Evolutionary conservation across 2,329 filamentous ascomycete species (phyloP), one percentile per base, ranked within the genome.

Genomic region (Exophiala oligosperma): DNA sequence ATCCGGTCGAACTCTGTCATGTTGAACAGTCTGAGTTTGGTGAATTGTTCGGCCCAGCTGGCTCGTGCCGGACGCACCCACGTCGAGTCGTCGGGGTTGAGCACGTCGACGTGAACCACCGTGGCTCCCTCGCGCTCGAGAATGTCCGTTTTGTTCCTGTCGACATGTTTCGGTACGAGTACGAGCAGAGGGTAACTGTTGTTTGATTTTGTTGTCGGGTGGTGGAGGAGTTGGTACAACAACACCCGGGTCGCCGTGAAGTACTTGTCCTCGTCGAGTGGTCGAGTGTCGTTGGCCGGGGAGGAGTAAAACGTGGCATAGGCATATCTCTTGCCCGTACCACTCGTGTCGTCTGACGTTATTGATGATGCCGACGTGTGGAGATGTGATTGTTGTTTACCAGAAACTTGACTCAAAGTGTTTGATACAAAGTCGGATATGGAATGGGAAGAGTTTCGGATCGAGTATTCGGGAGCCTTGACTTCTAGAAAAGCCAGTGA

Each of bases 31-130:
- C 74, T 71, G 14, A 79, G 69, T 65, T 79, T 79, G 23, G 71
- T 74, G 63, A 78, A 76, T 56, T 74, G 70, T 56, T 79, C 74
- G 37, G 73, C 72, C 73, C 74, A 79, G 41, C 76, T 68, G 2
- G 68, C 65, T 4, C 74, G 69, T 4, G 71, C 71, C 0, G 72
- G 72, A 14, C 52, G 55, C 21, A 57, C 28, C 46, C 44, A 49
- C 29, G 69, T 68, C 21, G 77, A 68, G 73, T 73, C 76, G 53
- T 67, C 68, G 2, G 66, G 64, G 2, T 70, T 40, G 2, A 77
- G 67, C 46, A 72, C 71, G 11, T 73, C 67, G 4, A 74, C 69
- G 52, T 71, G 69, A 23, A 74, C 64, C 24, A 79, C 71, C 1
- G 63, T 72, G 8, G 75, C 76, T 8, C 76, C 76, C 57, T 78